Percentiles rank a stretch among this genome's conserved stretches.
phyloP scores from a whole-genome alignment of 805 yeast species.

The Yamadazyma phyllophila region DNA sequence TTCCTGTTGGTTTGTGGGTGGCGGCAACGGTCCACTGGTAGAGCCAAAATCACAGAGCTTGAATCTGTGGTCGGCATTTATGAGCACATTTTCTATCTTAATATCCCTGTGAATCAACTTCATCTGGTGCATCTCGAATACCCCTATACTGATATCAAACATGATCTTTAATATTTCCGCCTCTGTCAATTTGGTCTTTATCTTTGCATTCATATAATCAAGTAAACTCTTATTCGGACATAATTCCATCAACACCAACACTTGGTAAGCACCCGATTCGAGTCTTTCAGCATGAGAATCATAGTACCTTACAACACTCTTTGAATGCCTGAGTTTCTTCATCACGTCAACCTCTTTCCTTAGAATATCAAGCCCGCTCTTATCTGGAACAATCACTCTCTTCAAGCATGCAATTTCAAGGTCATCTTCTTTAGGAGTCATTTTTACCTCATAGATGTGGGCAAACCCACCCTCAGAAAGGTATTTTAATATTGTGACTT shows the following conservation, averaged over 20 bases:
- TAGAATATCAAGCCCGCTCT: slow-evolving; percentile 60
- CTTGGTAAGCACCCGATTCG: slow-evolving; percentile 58
- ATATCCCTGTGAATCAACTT: slow-evolving; percentile 88
- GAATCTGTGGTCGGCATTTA: slow-evolving; percentile 65
- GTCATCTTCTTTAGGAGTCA: slow-evolving; percentile 45
- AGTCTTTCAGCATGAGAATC: slow-evolving; percentile 75
- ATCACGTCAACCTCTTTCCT: slow-evolving; percentile 78
- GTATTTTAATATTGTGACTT: slow-evolving; percentile 32
- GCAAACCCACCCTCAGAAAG: slow-evolving; percentile 71
- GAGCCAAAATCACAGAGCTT: slow-evolving; percentile 95
- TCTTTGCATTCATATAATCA: slow-evolving; percentile 85
- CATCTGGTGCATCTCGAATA: slow-evolving; percentile 79
- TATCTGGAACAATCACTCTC: slow-evolving; percentile 70
- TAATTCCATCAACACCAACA: slow-evolving; percentile 86
- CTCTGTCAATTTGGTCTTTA: slow-evolving; percentile 75
- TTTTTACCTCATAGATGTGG: slow-evolving; percentile 66
- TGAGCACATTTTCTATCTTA: slow-evolving; percentile 90
- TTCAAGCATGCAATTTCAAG: slow-evolving; percentile 64
- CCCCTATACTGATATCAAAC: slow-evolving; percentile 76
- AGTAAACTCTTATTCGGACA: slow-evolving; percentile 85
- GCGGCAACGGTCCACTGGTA: slow-evolving; percentile 61
- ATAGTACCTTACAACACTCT: slow-evolving; percentile 63
- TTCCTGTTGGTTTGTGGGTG: slow-evolving; percentile 74
- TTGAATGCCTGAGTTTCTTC: slow-evolving; percentile 57
- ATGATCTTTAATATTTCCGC: slow-evolving; percentile 77